Evolutionary conservation across 225 moss, liverwort and hornwort genomes (phyloP), one percentile per base, ranked within the genome.

Genomic region (Physcomitrellopsis africana): DNA sequence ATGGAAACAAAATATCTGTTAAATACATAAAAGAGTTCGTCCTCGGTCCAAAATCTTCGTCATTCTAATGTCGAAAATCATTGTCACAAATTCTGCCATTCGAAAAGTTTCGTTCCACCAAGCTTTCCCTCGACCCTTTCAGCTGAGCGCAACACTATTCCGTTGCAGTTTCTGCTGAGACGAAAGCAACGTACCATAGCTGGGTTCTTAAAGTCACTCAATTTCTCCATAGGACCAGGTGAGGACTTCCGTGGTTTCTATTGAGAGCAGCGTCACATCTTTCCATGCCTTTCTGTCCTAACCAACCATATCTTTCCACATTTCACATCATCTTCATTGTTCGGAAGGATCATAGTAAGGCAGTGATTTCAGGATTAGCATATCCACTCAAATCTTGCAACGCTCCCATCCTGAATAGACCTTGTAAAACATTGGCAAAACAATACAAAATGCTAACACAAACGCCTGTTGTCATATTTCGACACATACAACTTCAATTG

Each of bases 211-310:
- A 11, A 46, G 10, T 27, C 52, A 52, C n/a, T 11, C 32, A n/a
- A 17, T 60, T 26, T 27, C 44, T 11, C 19, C 20, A 19, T 48
- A 51, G 60, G 60, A 44, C 14, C 53, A 41, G 11, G 5, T 14
- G 5, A 69, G 68, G 62, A 7, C n/a, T 47, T 71, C 45, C 45
- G 17, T 76, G 76, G 43, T 43, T 52, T 42, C 51, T n/a, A 68
- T 37, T 16, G 51, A 60, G 46, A 49, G 37, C 41, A 52, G 20
- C 9, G 16, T 49, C 49, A 29, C 19, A 32, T 69, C 55, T 11
- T 19, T 12, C 57, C 70, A 41, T 20, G 53, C 69, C 10, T 17
- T 10, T 29, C 29, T 29, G 20, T 69, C 44, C 23, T 57, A 70
- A 56, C 44, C 20, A 43, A 6, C 46, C 58, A 14, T 16, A 7